Conservation (phyloP, 2,329 filamentous ascomycete genomes). For the Fusarium bactridioides region DNA sequence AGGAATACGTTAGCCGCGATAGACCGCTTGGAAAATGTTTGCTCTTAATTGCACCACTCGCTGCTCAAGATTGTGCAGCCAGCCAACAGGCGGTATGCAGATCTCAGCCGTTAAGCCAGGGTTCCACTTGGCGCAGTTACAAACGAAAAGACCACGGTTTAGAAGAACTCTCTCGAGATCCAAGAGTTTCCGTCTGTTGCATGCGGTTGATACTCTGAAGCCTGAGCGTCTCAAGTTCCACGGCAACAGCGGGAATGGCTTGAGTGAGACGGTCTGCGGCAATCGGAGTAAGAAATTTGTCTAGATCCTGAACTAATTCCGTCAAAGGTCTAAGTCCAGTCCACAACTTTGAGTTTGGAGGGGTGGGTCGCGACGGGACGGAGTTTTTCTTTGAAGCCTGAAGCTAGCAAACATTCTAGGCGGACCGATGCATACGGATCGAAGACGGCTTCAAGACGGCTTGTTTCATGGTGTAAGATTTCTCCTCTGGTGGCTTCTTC, state of each 20-base stretch:
- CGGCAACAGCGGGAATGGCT: conserved; percentile 32
- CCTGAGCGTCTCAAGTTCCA: conserved; percentile 3
- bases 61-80: not conserved
- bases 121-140: conserved; percentile 23
- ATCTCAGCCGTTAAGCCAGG: conserved; percentile 16
- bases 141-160: not conserved
- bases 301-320: conserved; percentile 22
- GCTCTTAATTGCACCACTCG: not conserved
- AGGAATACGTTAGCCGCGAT: not conserved
- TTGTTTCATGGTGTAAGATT: conserved; percentile 15
- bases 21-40: conserved; percentile 21
- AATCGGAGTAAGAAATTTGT: not conserved
- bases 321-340: conserved; percentile 7
- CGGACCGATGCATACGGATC: conserved; percentile 24
- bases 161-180: not conserved
- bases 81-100: conserved; percentile 33
- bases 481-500: not conserved
- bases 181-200: not conserved
- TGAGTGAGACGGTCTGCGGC: conserved; percentile 3
- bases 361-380: conserved; percentile 10
- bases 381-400: conserved; percentile 20
- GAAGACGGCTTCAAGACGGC: conserved; percentile 14
- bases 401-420: conserved; percentile 19
- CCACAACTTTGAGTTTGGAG: conserved; percentile 1
- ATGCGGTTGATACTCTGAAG: not conserved